These are phyloP conservation scores for Paramecium caudatum DNA, from an alignment of 73 alveolate genomes.

Conservation along the genomic window DNA sequence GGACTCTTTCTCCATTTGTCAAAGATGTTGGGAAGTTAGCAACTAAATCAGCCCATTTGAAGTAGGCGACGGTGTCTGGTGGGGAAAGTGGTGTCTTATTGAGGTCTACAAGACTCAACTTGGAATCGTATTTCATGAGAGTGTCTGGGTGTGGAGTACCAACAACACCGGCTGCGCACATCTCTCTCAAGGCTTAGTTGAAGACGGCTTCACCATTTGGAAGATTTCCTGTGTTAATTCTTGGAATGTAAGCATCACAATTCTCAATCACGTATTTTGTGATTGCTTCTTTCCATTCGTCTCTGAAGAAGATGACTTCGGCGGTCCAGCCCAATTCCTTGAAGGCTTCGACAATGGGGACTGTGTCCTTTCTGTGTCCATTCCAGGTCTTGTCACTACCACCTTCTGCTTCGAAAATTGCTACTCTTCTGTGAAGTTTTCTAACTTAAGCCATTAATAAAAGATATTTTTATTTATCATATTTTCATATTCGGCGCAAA, in stretches of 20 bases:
- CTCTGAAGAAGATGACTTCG: conserved; percentile 71
- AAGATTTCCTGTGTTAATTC: conserved; percentile 60
- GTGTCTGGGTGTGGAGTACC: conserved; percentile 68
- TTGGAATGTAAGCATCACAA: conserved; percentile 64
- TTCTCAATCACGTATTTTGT: conserved; percentile 52
- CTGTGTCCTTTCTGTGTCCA: conserved; percentile 67
- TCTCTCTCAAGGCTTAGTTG: conserved; percentile 15
- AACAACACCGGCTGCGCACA: conserved; percentile 55
- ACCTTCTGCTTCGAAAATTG: conserved; percentile 59
- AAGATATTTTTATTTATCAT: background rate
- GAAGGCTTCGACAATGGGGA: conserved; percentile 71
- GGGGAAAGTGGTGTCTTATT: conserved; percentile 65
- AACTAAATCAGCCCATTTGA: conserved; percentile 2
- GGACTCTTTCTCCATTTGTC: conserved; percentile 62
- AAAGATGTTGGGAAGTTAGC: conserved; percentile 33
- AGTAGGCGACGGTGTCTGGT: conserved; percentile 42
- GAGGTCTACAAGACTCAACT: conserved; percentile 41
- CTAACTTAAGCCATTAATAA: conserved; percentile 16
- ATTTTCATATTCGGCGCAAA: background rate
- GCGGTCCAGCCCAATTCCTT: conserved; percentile 69
- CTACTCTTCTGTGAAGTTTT: conserved; percentile 64
- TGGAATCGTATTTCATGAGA: conserved; percentile 51
- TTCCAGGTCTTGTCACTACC: conserved; percentile 53
- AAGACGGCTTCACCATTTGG: conserved; percentile 61
- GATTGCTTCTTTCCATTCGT: conserved; percentile 65